phyloP scores from a whole-genome alignment of 2,329 filamentous ascomycete genomes.

The Neonectria neomacrospora region DNA sequence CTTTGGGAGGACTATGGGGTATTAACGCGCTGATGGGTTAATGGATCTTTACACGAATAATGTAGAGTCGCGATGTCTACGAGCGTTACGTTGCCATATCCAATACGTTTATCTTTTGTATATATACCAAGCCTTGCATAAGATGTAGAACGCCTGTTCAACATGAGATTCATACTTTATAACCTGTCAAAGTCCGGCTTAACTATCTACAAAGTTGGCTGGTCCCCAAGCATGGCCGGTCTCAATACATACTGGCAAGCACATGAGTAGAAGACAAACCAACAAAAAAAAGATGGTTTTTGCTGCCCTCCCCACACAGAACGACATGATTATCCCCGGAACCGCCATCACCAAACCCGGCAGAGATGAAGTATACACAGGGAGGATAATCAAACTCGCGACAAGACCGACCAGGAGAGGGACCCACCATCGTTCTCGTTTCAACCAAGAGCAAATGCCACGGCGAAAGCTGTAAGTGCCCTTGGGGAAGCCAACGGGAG shows the following conservation, averaged over 20 bases:
- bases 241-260: not conserved
- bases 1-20: slow-evolving; percentile 21
- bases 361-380: not conserved
- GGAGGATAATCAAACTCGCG: not conserved
- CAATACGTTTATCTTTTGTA: slow-evolving; percentile 21
- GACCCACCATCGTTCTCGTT: not conserved
- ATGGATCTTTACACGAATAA: slow-evolving; percentile 32
- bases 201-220: not conserved
- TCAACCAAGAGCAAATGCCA: not conserved
- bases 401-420: not conserved
- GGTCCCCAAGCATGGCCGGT: too few species aligned
- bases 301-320: not conserved
- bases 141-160: not conserved
- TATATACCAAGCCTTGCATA: not conserved
- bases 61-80: slow-evolving; percentile 29
- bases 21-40: slow-evolving; percentile 21
- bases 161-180: not conserved
- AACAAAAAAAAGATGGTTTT: not conserved
- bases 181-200: not conserved
- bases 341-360: not conserved
- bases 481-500: not conserved
- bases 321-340: not conserved
- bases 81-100: slow-evolving; percentile 31
- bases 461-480: not conserved
- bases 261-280: not conserved